Evolutionary conservation across 1,139 yeast genomes (phyloP), one percentile per base, ranked within the genome.

Genomic region (Yamadazyma diospyri): DNA sequence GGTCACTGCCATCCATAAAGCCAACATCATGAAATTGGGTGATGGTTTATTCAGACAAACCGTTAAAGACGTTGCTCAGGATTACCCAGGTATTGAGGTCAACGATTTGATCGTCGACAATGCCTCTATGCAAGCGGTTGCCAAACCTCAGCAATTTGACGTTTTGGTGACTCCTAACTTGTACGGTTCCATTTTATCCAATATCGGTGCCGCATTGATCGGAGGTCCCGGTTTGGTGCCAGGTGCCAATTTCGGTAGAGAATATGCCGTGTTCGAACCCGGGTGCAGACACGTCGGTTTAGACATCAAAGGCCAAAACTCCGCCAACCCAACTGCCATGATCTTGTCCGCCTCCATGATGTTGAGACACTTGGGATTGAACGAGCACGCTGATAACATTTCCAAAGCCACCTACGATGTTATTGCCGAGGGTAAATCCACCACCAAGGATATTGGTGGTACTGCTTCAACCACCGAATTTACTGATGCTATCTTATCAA

Each of bases 181-280:
- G 71, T 92, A 92, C 76, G 98, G 98, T 70, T 82, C 96, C 57
- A 92, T 92, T 59, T 72, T 92, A 58, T 88, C 97, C 49, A 92
- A 92, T 78, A 88, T 92, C 57, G 97, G 97, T 71, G 96, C 98
- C 48, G 98, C 95, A 46, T 76, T 92, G 53, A 84, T 92, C 48
- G 98, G 98, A 65, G 97, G 97, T 53, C 97, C 97, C 58, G 97
- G 97, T 67, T 75, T 92, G 54, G 96, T 92, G 38, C 97, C 98
- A 54, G 97, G 97, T 67, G 97, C 95, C 54, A 86, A 88, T 76
- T 88, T 86, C 53, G 97, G 98, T 67, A 84, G 96, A 64, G 97
- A 92, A 58, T 82, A 84, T 64, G 97, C 98, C 40, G 94, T 92
- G 46, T 92, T 92, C 64, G 98, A 92, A 75, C 98, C 98, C 53